Base-by-base conservation (phyloP, 495 filamentous ascomycete genomes). In the Aspergillus nidulans region DNA sequence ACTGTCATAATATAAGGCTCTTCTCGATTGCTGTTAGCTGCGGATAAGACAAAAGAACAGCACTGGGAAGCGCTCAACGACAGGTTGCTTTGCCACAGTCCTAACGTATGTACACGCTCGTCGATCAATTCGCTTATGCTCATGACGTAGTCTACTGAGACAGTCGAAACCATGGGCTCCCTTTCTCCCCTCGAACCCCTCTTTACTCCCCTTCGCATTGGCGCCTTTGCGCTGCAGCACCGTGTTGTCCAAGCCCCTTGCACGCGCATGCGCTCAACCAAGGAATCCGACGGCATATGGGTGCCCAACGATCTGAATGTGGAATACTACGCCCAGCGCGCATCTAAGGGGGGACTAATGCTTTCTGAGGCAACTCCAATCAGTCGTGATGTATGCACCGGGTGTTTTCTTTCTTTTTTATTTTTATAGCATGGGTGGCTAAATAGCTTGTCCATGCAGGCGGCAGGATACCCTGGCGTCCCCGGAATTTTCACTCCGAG, bases 131-230 rank as follows among this genome's bases (percentile, higher is more conserved):
- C n/a, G n/a, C n/a, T n/a, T n/a, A n/a, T n/a, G n/a, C n/a, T n/a
- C n/a, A n/a, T n/a, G n/a, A n/a, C n/a, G n/a, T n/a, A n/a, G n/a
- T n/a, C n/a, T n/a, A n/a, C n/a, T n/a, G n/a, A n/a, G n/a, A n/a
- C n/a, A 30, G 7, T 16, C 49, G 40, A 19, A 58, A 63, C 23
- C 53, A 66, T 68, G 65, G 67, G 67, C 38, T 68, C 65, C 49
- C 49, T 68, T 20, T 56, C 63, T 9, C 28, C 55, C n/a, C 50
- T 59, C 42, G 63, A 63, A n/a, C 43, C 61, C 40, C 74, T 85
- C 41, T 85, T 86, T 71, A 60, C 69, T 12, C 79, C 83, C 15
- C 57, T 85, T 21, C 69, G 64, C 26, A 56, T 84, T 7, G 78
- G 76, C 12, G 57, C 69, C 30, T 53, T 79, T 12, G 64, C 67